Base-by-base conservation (phyloP, 2,329 filamentous ascomycete genomes). In the Beauveria scarabaeidicola region DNA sequence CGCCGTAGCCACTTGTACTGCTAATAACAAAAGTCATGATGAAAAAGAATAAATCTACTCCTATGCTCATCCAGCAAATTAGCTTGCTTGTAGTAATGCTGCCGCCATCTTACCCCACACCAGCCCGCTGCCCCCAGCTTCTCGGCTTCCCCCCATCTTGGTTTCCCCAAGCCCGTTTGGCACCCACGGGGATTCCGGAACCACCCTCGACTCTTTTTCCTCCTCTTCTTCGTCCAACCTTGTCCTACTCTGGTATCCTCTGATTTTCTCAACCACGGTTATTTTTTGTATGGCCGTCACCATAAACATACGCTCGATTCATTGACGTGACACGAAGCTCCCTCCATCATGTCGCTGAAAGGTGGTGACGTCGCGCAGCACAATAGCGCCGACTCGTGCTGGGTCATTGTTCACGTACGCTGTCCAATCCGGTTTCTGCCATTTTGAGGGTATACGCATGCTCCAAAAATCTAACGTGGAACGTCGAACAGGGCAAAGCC, bases 401-500 rank as follows among this genome's bases (percentile, higher is more conserved):
- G 91, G 91, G 90, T 96, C 50, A 90, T 96, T 69, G 83, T 95
- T 62, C 89, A 95, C 74, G 89, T 84, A 73, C 56, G 48, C 56
- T n/a, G 13, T 41, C 21, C 36, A 29, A 32, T 40, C 27, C 13
- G 8, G 10, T 27, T 7, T 21, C 27, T 52, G n/a, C 38, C 21
- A 17, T 15, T 23, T 21, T 19, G 5, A 19, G 27, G 19, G n/a
- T 11, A n/a, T 10, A 29, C 13, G 6, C 21, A 15, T 13, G 5
- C 13, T 19, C 3, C n/a, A 52, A 1, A 32, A 46, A n/a, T 36
- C 50, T 59, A 36, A 59, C 50, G 27, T 25, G 32, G 52, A 32
- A 32, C 41, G 63, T 62, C 29, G 63, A n/a, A 36, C 63, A 86
- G 80, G 83, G 90, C 62, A 89, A 89, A 74, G 90, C 87, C 60